Percentiles rank a stretch among this genome's conserved stretches.
These are phyloP conservation scores for Geranomyces variabilis DNA, from an alignment of 192 early-diverging fungal species.

Conservation along the genomic window DNA sequence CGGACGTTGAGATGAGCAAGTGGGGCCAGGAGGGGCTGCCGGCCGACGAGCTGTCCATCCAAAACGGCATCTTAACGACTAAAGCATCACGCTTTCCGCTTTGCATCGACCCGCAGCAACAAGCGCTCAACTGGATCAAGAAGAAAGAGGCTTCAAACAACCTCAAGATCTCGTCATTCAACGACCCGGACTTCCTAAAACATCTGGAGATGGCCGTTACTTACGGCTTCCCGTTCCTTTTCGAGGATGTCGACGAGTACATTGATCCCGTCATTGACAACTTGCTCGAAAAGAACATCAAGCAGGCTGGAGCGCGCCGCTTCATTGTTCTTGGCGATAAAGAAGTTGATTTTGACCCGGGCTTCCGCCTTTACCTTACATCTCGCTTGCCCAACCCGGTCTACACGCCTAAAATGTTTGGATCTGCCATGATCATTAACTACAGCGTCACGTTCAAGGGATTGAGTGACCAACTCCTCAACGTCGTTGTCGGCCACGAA, in stretches of 20 bases:
- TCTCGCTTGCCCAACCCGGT: constrained; percentile 60
- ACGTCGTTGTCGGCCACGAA: constrained; percentile 64
- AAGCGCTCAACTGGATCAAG: constrained; percentile 67
- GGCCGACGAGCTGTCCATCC: constrained; percentile 64
- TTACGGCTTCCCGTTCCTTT: constrained; percentile 66
- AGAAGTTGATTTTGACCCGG: constrained; percentile 64
- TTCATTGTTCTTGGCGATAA: constrained; percentile 69
- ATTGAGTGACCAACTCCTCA: constrained; percentile 64
- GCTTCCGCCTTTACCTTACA: constrained; percentile 60
- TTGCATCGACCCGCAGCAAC: constrained; percentile 67
- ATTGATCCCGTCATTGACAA: constrained; percentile 70
- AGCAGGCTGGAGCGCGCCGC: constrained; percentile 45
- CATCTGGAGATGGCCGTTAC: constrained; percentile 68
- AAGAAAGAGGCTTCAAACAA: constrained; percentile 59
- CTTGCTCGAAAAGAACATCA: constrained; percentile 65
- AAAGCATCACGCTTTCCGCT: constrained; percentile 65
- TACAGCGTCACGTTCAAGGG: constrained; percentile 68
- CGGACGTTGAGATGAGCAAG: constrained; percentile 61
- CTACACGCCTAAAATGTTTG: constrained; percentile 65
- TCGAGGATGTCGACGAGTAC: constrained; percentile 69
- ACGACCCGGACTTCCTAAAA: constrained; percentile 65
- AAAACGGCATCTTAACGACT: constrained; percentile 65
- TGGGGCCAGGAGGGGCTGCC: constrained; percentile 66
- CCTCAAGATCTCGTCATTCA: constrained; percentile 60
- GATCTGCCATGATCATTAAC: constrained; percentile 66